Percentiles rank a stretch among this genome's conserved stretches.
Evolutionary conservation across 148 eudicot species (phyloP).

Genomic region (Chenopodium quinoa): DNA sequence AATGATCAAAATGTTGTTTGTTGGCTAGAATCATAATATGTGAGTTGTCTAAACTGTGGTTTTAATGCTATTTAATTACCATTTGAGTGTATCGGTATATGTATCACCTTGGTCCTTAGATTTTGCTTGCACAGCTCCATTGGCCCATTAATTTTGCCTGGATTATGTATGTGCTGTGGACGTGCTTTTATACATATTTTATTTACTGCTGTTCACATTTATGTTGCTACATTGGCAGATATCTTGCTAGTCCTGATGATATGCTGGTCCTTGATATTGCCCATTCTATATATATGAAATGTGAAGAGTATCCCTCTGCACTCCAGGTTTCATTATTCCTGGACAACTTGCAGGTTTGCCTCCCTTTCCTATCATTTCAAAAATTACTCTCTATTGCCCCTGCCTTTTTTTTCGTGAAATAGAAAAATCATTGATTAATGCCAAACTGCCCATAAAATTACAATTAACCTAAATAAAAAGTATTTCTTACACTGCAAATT

Average conservation of each 20-base stretch:
- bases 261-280: conserved; percentile 69
- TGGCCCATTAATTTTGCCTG: not conserved
- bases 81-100: not conserved
- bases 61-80: not conserved
- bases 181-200: not conserved
- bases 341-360: conserved; percentile 71
- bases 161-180: not conserved
- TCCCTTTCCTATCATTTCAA: not conserved
- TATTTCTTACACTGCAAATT: not conserved
- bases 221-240: conserved; percentile 41
- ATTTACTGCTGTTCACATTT: not conserved
- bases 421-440: not conserved
- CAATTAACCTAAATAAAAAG: not conserved
- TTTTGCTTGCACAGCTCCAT: not conserved
- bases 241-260: conserved; percentile 92
- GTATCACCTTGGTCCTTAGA: not conserved
- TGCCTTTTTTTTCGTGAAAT: not conserved
- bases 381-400: not conserved
- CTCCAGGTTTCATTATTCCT: conserved; percentile 79
- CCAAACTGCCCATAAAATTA: not conserved
- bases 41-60: not conserved
- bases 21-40: not conserved
- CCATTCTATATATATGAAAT: conserved; percentile 57
- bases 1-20: not conserved
- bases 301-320: conserved; percentile 75